phyloP scores from a whole-genome alignment of 192 early-diverging fungal genomes.

The Coemansia sp. region DNA sequence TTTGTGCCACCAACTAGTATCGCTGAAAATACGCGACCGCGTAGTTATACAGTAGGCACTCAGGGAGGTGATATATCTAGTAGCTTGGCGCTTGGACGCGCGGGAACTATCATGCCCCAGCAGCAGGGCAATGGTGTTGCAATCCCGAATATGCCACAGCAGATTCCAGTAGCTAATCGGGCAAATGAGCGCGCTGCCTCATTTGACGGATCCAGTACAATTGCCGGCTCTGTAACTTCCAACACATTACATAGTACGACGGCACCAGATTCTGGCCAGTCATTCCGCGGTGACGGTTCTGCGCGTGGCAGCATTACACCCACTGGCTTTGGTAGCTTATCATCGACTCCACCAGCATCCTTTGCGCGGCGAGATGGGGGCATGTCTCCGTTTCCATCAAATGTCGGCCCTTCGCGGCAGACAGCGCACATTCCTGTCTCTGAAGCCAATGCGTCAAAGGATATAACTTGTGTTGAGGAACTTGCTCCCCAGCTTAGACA shows the following conservation, averaged over 20 bases:
- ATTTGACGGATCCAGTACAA: conserved; percentile 23
- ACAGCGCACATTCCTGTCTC: neutral
- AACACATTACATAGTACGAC: conserved; percentile 10
- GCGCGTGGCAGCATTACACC: conserved; percentile 16
- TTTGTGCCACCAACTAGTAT: conserved; percentile 5
- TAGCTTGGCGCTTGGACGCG: neutral
- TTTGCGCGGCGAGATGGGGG: conserved; percentile 30
- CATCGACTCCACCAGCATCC: conserved; percentile 34
- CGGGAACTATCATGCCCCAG: conserved; percentile 5
- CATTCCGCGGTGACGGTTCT: conserved; percentile 8
- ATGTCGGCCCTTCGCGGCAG: conserved; percentile 31
- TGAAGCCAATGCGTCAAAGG: conserved; percentile 1
- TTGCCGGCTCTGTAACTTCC: conserved; percentile 4
- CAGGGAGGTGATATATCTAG: neutral
- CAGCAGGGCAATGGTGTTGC: conserved; percentile 13
- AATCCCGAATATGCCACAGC: conserved; percentile 16
- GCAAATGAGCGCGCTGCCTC: conserved; percentile 32
- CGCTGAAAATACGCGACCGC: conserved; percentile 15
- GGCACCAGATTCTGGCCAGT: conserved; percentile 9
- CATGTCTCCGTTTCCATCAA: conserved; percentile 54
- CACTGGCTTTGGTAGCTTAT: conserved; percentile 33
- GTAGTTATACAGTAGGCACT: conserved; percentile 35
- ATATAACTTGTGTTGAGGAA: conserved; percentile 25
- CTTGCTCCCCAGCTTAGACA: conserved; percentile 30
- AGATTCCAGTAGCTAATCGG: conserved; percentile 4